A percentile compares a stretch with the other conserved stretches of the same genome.
Conservation (phyloP, 257 asterid species). For the Nicotiana sylvestris region DNA sequence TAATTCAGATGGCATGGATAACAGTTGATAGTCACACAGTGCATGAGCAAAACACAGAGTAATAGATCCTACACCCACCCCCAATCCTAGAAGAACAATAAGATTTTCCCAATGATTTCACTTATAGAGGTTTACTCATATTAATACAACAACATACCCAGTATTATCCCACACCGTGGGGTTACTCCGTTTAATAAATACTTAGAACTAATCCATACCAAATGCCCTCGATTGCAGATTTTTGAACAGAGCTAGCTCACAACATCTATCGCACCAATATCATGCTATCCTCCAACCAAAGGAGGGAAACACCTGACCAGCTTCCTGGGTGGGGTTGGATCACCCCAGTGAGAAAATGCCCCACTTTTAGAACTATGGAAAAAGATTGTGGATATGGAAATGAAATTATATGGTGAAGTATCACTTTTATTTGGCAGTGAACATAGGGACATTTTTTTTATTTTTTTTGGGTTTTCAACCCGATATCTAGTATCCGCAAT, state of each 20-base stretch:
- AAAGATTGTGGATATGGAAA: background rate
- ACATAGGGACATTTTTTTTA: too few relatives aligned
- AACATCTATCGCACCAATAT: background rate
- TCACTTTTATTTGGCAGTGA: too few relatives aligned
- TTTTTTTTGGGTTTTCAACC: too few relatives aligned
- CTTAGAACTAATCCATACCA: background rate
- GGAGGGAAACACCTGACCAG: background rate
- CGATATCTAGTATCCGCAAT: too few relatives aligned
- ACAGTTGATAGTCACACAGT: background rate
- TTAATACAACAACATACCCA: background rate
- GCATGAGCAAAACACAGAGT: background rate
- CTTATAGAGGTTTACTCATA: background rate
- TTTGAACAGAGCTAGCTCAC: background rate
- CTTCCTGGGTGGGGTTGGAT: background rate
- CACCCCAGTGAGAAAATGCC: background rate
- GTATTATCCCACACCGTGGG: too few relatives aligned
- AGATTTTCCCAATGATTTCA: background rate
- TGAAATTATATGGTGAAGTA: too few relatives aligned
- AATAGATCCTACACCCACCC: background rate
- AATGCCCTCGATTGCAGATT: background rate
- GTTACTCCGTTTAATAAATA: background rate
- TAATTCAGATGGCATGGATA: constrained; percentile 1
- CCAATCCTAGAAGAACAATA: background rate
- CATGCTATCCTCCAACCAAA: background rate
- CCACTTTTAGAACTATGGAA: background rate